phyloP scores from a whole-genome alignment of 176 grass and related monocot species.

The Elaeis guineensis region DNA sequence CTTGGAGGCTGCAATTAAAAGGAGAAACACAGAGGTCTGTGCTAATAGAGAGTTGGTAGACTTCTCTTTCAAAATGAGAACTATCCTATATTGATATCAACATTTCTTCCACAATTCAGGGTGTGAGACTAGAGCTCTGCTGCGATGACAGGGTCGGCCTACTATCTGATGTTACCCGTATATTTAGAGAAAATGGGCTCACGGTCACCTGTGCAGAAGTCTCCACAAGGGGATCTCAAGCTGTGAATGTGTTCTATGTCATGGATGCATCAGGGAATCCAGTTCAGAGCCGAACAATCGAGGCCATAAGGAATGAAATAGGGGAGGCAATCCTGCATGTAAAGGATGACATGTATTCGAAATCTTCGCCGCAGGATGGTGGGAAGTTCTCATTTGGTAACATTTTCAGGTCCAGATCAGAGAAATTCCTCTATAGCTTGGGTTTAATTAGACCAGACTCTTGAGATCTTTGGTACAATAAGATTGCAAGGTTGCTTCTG shows the following conservation, averaged over 20 bases:
- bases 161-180: conserved; percentile 20
- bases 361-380: not conserved
- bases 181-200: conserved; percentile 24
- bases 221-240: conserved; percentile 18
- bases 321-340: conserved; percentile 17
- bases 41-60: not conserved
- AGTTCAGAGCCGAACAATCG: conserved; percentile 14
- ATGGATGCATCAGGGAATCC: conserved; percentile 17
- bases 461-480: not conserved
- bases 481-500: not conserved
- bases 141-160: conserved; percentile 23
- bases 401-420: conserved; percentile 28
- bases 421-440: conserved; percentile 21
- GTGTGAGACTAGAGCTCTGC: conserved; percentile 23
- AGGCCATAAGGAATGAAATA: conserved; percentile 20
- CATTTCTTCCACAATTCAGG: not conserved
- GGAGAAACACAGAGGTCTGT: conserved; percentile 19
- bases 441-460: conserved; percentile 18
- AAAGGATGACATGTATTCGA: conserved; percentile 9
- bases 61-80: not conserved
- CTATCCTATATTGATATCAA: too few species aligned
- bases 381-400: conserved; percentile 14
- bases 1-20: conserved; percentile 28
- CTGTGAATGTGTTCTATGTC: conserved; percentile 22
- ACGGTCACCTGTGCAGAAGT: conserved; percentile 14